phyloP scores from a whole-genome alignment of 2,329 filamentous ascomycete genomes.

The Hypoxylon sp. region DNA sequence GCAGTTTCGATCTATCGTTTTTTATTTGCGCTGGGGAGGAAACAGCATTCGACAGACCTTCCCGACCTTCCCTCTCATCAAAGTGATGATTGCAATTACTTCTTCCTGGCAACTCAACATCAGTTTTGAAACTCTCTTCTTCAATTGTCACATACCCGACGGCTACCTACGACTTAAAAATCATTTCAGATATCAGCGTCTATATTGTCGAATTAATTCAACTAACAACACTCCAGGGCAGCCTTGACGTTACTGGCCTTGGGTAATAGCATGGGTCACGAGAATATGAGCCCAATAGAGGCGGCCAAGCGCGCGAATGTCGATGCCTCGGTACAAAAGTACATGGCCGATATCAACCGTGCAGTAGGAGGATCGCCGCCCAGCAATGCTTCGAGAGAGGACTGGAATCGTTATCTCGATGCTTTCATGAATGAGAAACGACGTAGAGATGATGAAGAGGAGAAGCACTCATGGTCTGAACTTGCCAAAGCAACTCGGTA shows the following conservation, averaged over 20 bases:
- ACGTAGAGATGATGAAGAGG: conserved; percentile 17
- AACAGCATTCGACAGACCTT: conserved; percentile 6
- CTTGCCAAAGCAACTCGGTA: conserved; percentile 30
- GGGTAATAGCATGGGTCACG: neutral
- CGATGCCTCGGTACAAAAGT: conserved; percentile 12
- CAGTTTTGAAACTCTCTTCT: neutral
- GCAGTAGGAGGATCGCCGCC: conserved; percentile 15
- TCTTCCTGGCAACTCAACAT: neutral
- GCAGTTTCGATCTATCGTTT: conserved; percentile 1
- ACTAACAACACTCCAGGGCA: conserved; percentile 2
- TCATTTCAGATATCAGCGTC: neutral
- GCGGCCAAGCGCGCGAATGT: neutral
- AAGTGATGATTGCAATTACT: conserved; percentile 1
- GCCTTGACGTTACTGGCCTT: neutral
- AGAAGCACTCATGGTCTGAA: conserved; percentile 32
- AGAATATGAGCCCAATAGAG: neutral
- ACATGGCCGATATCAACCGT: conserved; percentile 17
- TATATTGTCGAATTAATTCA: neutral
- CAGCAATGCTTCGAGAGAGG: conserved; percentile 21
- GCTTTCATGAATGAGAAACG: conserved; percentile 21
- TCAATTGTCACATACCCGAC: too few species aligned
- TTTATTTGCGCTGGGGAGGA: conserved; percentile 1
- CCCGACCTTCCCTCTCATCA: conserved; percentile 2
- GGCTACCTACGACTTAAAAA: neutral
- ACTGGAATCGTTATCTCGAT: conserved; percentile 17